Base-by-base conservation (phyloP, 2,329 filamentous ascomycete species). In the Clarireedia homoeocarpa region DNA sequence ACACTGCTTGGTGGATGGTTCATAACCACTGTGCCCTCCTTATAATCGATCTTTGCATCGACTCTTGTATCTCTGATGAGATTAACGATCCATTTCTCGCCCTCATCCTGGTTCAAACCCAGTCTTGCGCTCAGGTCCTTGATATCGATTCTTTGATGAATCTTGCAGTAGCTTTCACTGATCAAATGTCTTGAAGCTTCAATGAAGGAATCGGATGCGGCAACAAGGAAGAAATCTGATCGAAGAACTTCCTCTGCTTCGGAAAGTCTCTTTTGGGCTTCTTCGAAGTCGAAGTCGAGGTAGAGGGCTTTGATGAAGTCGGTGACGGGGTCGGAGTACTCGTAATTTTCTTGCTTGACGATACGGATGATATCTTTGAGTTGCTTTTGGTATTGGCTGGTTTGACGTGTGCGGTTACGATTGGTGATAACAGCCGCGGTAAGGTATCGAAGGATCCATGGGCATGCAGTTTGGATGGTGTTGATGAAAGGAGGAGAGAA, bases 1-100 rank as follows among this genome's bases (percentile, higher is more conserved):
- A 99, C 92, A 62, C 91, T 96, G 78, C 95, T 94, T 61, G 94
- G 92, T 51, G 92, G 94, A 77, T 99, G 94, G 79, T 99, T 97
- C 92, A 99, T 99, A 66, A 97, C 85, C 53, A 99, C 94, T 54
- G 94, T 97, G 70, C 94, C 94, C 75, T 95, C 89, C 79, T 97
- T 90, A 78, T 95, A 96, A 77, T 99, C 94, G 71, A 97, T 97
- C 84, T 99, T 99, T 69, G 94, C 94, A 71, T 99, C 94, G 61
- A 99, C 88, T 61, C 91, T 84, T 24, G 94, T 99, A 75, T 99
- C 94, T 62, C 94, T 87, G 75, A 99, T 99, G 62, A 99, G 82
- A 79, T 99, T 99, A 67, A 99, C 94, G 69, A 99, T 99, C 94
- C 94, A 99, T 80, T 99, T 99, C 84, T 99, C 94, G 68, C 94